phyloP scores from a whole-genome alignment of 2,329 filamentous ascomycete species.

The Talaromyces rugulosus region DNA sequence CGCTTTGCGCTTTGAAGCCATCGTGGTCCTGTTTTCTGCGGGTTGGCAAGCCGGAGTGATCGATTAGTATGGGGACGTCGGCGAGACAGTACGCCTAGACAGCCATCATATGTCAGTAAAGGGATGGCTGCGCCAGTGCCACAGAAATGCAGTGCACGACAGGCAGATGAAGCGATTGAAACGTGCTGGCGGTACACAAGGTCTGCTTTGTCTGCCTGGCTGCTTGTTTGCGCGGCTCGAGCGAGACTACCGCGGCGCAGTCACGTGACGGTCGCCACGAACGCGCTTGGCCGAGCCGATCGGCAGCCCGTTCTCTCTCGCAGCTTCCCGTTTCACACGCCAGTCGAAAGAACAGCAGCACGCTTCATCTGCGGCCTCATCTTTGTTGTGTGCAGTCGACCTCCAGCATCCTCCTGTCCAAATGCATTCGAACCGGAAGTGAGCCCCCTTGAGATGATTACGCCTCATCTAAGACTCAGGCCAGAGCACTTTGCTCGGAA shows the following conservation, averaged over 20 bases:
- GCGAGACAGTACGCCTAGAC: neutral
- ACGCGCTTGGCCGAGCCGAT: constrained; percentile 12
- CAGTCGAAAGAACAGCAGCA: neutral
- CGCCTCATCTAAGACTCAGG: constrained; percentile 29
- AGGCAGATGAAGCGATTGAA: neutral
- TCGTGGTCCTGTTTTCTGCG: constrained; percentile 33
- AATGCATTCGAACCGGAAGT: neutral
- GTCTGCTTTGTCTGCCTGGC: neutral
- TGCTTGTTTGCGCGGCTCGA: neutral
- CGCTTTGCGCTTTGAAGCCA: constrained; percentile 93
- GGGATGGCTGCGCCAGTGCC: neutral
- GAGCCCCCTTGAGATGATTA: constrained; percentile 34
- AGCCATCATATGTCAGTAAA: neutral
- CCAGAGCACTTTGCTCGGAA: constrained; percentile 37
- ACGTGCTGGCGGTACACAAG: too few relatives aligned
- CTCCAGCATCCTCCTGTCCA: neutral
- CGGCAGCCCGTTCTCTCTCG: constrained; percentile 7
- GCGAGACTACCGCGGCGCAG: neutral
- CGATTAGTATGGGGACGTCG: neutral
- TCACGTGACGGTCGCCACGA: constrained; percentile 23
- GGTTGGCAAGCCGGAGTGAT: constrained; percentile 15
- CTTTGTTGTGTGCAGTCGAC: neutral
- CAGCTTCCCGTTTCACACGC: constrained; percentile 4
- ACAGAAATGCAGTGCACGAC: neutral
- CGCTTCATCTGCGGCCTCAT: neutral